Conservation (phyloP, 345 rosid species). For the Stellera chamaejasme region DNA sequence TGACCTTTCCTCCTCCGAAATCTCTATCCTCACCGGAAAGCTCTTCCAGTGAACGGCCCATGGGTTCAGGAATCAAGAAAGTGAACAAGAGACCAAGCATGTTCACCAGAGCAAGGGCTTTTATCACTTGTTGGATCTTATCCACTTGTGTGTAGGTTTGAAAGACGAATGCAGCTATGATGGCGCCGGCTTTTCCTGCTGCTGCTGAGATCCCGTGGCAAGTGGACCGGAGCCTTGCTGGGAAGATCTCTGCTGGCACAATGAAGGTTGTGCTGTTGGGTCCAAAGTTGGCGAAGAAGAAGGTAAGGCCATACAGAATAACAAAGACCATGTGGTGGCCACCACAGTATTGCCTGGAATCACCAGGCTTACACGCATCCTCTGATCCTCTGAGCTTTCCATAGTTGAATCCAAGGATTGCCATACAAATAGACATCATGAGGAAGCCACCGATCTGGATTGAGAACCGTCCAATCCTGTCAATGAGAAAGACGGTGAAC, state of each 20-base stretch:
- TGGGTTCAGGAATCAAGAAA: conserved; percentile 63
- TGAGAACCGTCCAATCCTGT: conserved; percentile 48
- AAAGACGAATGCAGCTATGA: conserved; percentile 48
- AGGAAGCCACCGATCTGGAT: conserved; percentile 67
- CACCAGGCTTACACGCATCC: conserved; percentile 1
- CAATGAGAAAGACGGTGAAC: conserved; percentile 61
- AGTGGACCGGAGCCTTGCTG: conserved; percentile 49
- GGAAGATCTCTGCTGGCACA: conserved; percentile 59
- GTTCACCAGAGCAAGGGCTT: conserved; percentile 44
- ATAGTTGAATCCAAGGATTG: conserved; percentile 32
- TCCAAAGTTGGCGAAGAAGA: conserved; percentile 64
- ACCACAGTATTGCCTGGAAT: conserved; percentile 17
- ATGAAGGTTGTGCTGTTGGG: conserved; percentile 66
- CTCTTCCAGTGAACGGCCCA: conserved; percentile 57
- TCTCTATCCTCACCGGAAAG: conserved; percentile 51
- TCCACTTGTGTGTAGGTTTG: conserved; percentile 34
- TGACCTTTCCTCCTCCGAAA: conserved; percentile 5
- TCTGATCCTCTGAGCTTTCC: conserved; percentile 23
- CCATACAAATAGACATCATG: conserved; percentile 58
- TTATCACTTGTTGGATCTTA: conserved; percentile 31
- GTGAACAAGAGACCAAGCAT: conserved; percentile 49
- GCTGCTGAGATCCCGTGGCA: conserved; percentile 67
- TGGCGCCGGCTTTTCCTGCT: conserved; percentile 55
- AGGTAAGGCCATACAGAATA: conserved; percentile 38
- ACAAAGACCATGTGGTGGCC: conserved; percentile 26